Conservation (phyloP, 495 filamentous ascomycete species). For the Aspergillus homomorphus region DNA sequence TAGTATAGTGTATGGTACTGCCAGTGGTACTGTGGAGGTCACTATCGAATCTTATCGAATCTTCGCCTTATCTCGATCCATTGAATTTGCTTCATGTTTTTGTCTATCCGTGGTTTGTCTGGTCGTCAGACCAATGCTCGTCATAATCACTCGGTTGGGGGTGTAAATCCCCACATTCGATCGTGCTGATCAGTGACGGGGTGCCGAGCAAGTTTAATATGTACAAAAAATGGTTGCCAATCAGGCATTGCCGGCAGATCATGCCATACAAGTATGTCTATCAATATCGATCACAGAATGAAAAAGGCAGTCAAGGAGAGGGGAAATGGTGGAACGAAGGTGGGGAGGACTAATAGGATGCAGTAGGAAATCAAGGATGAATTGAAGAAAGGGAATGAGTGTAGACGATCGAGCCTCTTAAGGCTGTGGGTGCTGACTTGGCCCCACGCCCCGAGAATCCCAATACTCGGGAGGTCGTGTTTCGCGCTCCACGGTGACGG, state of each 20-base stretch:
- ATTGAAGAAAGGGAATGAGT: slow-evolving; percentile 1
- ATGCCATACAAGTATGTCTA: neutral
- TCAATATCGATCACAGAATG: neutral
- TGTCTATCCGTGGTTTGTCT: neutral
- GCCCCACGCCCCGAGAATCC: slow-evolving; percentile 10
- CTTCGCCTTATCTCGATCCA: neutral
- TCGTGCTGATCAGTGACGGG: neutral
- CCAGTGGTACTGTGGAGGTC: too few species aligned
- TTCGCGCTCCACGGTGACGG: slow-evolving; percentile 42
- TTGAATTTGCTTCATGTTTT: neutral
- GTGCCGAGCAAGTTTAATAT: neutral
- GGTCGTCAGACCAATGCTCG: neutral
- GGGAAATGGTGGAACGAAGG: neutral
- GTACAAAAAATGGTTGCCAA: slow-evolving; percentile 1
- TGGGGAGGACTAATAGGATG: neutral
- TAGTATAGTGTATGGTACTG: too few species aligned
- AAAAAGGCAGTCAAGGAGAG: neutral
- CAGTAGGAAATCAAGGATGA: neutral
- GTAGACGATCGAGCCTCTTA: slow-evolving; percentile 16
- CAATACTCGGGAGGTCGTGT: slow-evolving; percentile 26
- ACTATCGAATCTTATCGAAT: neutral
- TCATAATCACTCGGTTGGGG: neutral
- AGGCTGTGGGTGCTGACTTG: slow-evolving; percentile 8
- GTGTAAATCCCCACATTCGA: neutral
- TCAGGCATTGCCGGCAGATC: neutral